Percentiles rank a stretch among this genome's conserved stretches.
phyloP scores from a whole-genome alignment of 306 rosid species.

The Mimosa pudica region DNA sequence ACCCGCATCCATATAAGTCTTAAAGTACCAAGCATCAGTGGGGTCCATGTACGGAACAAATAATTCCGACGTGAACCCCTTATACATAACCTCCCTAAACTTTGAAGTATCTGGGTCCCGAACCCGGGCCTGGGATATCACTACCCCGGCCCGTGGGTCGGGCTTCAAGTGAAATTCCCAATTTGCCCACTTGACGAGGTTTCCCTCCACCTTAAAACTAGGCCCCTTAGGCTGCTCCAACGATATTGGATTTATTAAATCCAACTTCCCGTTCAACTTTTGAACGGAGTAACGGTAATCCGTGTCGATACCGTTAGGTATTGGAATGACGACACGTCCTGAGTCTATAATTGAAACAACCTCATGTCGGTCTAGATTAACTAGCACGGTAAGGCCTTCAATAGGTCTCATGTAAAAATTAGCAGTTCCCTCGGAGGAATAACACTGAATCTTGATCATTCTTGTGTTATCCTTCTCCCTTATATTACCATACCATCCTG shows the following conservation, averaged over 20 bases:
- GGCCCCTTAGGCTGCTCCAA: constrained; percentile 86
- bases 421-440: constrained; percentile 64
- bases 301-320: constrained; percentile 65
- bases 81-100: constrained; percentile 73
- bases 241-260: constrained; percentile 68
- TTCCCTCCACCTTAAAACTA: constrained; percentile 67
- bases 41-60: constrained; percentile 98
- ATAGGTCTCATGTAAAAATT: constrained; percentile 95
- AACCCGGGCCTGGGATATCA: constrained; percentile 62
- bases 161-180: constrained; percentile 86
- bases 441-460: constrained; percentile 81
- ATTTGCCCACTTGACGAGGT: constrained; percentile 80
- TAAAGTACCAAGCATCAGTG: constrained; percentile 85
- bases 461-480: constrained; percentile 69
- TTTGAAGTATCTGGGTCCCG: constrained; percentile 67
- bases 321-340: constrained; percentile 59
- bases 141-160: constrained; percentile 70
- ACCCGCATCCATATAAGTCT: constrained; percentile 94
- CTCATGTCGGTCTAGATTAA: constrained; percentile 60
- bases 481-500: constrained; percentile 73
- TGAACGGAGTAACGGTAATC: constrained; percentile 72
- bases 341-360: constrained; percentile 62
- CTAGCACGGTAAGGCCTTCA: constrained; percentile 75
- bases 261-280: constrained; percentile 48
- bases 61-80: constrained; percentile 78